Conservation (phyloP, 441 rosid genomes). For the Sinapis alba region DNA sequence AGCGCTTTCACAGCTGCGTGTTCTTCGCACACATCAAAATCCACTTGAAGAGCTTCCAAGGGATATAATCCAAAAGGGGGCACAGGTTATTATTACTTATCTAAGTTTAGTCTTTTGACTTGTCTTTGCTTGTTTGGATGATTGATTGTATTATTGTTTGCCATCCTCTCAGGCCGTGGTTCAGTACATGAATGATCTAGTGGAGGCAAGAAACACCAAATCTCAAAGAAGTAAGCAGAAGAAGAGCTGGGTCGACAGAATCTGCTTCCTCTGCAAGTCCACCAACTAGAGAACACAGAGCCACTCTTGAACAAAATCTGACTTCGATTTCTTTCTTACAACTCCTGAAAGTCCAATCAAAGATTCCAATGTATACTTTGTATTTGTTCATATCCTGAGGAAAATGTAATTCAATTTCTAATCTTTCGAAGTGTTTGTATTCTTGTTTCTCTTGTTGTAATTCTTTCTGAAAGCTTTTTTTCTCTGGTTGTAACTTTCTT, state of each 20-base stretch:
- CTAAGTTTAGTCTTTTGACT: background rate
- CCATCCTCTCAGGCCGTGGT: conserved; percentile 40
- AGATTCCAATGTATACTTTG: conserved; percentile 5
- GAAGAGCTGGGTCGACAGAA: conserved; percentile 79
- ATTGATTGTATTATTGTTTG: conserved; percentile 3
- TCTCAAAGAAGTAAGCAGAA: conserved; percentile 62
- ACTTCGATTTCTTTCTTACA: conserved; percentile 10
- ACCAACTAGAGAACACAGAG: conserved; percentile 68
- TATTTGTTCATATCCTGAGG: conserved; percentile 20
- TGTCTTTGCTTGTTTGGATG: conserved; percentile 7
- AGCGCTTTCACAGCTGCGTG: conserved; percentile 64
- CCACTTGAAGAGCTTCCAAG: conserved; percentile 93
- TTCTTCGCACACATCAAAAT: conserved; percentile 68
- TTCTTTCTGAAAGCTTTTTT: background rate
- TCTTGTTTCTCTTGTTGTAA: background rate
- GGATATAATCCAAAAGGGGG: conserved; percentile 74
- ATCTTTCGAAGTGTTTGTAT: background rate
- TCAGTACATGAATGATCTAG: conserved; percentile 75
- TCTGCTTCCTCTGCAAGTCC: conserved; percentile 76
- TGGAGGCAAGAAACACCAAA: conserved; percentile 60
- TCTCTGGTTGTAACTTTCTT: background rate
- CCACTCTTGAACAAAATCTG: conserved; percentile 36
- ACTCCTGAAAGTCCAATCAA: background rate
- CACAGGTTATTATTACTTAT: conserved; percentile 61
- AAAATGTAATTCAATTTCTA: conserved; percentile 7